phyloP scores from a whole-genome alignment of 306 rosid species.

The Castanea crenata region DNA sequence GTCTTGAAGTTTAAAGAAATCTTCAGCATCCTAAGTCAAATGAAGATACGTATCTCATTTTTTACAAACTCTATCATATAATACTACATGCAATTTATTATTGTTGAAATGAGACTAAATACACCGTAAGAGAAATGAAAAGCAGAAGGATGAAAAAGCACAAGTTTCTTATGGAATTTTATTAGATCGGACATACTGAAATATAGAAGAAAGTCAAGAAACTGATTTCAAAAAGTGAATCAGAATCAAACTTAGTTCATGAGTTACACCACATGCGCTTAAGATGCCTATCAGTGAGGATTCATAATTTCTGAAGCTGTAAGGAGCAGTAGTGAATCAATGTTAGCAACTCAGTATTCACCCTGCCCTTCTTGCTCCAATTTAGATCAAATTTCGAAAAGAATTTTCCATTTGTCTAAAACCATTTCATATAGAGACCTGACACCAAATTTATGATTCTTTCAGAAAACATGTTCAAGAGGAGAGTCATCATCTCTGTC shows the following conservation, averaged over 20 bases:
- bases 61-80: background rate
- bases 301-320: too few relatives aligned
- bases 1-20: background rate
- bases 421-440: background rate
- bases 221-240: background rate
- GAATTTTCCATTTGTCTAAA: background rate
- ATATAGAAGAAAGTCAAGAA: background rate
- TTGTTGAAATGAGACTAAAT: background rate
- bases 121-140: background rate
- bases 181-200: background rate
- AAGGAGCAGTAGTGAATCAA: too few relatives aligned
- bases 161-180: too few relatives aligned
- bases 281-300: too few relatives aligned
- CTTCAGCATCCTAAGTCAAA: slow-evolving; percentile 8
- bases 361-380: too few relatives aligned
- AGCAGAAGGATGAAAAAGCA: background rate
- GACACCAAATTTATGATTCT: background rate
- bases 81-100: background rate
- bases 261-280: background rate
- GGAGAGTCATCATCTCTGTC: background rate
- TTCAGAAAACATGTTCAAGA: background rate
- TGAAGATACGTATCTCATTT: background rate
- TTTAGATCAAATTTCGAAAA: background rate
- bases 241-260: background rate
- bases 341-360: too few relatives aligned